Base-by-base conservation (phyloP, 2,329 filamentous ascomycete species). In the Colletotrichum caudatum region DNA sequence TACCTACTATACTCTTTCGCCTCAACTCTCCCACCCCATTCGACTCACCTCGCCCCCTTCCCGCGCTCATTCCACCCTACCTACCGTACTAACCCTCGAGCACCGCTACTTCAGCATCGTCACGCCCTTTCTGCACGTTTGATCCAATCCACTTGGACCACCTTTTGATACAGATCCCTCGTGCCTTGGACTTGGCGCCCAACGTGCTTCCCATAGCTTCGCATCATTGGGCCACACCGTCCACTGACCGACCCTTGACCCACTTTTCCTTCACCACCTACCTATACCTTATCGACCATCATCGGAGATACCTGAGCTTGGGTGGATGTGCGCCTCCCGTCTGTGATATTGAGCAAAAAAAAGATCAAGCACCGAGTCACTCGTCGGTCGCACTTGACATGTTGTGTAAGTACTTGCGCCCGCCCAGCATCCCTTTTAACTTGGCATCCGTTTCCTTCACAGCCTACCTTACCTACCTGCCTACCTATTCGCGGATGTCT, bases 351-450 rank as follows among this genome's bases (percentile, higher is more conserved):
- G 26, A 48, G 50, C 37, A n/a, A n/a, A 35, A 26, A 37, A 20
- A 46, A 6, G 29, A 29, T 29, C 44, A 35, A 39, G 60, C 26
- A 35, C 26, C 11, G 16, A 39, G 20, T 46, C 53, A 63, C 41
- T 58, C 33, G 18, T 29, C 44, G 53, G 18, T 29, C 44, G 53
- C 14, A 23, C 29, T 39, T 64, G 61, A 39, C 29, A 74, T 74
- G 73, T 67, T 74, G 48, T 73, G 73, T 74, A 68, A 74, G 73
- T 74, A 69, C 54, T 29, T 23, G 20, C 46, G 7, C 9, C 46
- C 44, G 12, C 41, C 26, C 29, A 35, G 29, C 35, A 23, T 39
- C n/a, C 12, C 8, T 6, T n/a, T 46, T 16, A 46, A 4, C 46
- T 62, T 41, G 16, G 35, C 33, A 14, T 39, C 29, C n/a, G 41